Conservation (phyloP, 257 asterid genomes). For the Fraxinus anomala region DNA sequence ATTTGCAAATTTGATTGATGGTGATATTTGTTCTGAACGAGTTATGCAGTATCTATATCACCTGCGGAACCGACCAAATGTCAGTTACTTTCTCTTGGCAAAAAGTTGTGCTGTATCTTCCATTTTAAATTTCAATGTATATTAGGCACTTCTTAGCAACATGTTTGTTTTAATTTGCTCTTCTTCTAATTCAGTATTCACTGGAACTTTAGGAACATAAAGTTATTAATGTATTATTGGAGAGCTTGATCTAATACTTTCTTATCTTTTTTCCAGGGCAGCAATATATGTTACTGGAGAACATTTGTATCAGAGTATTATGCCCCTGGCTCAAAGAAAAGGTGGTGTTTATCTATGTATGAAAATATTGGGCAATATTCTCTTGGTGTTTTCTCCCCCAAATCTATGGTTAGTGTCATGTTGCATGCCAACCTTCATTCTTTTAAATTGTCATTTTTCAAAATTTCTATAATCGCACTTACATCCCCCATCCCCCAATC, state of each 20-base stretch:
- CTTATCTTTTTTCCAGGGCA: constrained; percentile 38
- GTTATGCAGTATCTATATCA: constrained; percentile 43
- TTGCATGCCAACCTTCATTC: constrained; percentile 2
- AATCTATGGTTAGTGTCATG: constrained; percentile 44
- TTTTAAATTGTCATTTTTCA: constrained; percentile 1
- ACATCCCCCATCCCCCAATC: background rate
- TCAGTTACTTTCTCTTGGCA: constrained; percentile 30
- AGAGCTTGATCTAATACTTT: background rate
- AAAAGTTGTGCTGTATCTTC: background rate
- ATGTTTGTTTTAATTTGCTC: background rate
- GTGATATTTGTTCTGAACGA: constrained; percentile 43
- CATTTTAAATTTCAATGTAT: background rate
- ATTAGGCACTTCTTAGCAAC: constrained; percentile 3
- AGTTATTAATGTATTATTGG: background rate
- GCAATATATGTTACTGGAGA: constrained; percentile 52
- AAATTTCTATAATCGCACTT: background rate
- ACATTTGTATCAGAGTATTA: constrained; percentile 58
- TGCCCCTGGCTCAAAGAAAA: constrained; percentile 53
- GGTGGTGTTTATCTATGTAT: constrained; percentile 66
- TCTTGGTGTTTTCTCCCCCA: constrained; percentile 40
- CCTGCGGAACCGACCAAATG: constrained; percentile 48
- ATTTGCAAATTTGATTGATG: constrained; percentile 37
- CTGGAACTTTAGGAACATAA: background rate
- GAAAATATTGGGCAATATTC: constrained; percentile 38
- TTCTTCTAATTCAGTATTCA: background rate